A percentile compares a stretch with the other conserved stretches of the same genome.
Evolutionary conservation across 202 grass and related monocot species (phyloP).

Genomic region (Hordeum pubiflorum): DNA sequence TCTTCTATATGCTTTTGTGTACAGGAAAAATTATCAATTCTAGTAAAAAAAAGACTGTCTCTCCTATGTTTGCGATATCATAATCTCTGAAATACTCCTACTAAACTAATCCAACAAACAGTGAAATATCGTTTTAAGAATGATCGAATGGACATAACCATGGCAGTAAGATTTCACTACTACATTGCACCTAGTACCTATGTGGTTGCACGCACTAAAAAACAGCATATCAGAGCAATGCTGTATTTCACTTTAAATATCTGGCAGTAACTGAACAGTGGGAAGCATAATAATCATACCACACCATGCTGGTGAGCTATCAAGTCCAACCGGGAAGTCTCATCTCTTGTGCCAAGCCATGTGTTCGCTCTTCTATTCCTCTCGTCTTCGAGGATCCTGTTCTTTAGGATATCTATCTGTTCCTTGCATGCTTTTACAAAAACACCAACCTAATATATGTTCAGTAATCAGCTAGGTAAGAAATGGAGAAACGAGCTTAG

Average conservation of each 20-base stretch:
- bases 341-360: slow-evolving; percentile 60
- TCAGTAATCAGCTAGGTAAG: slow-evolving; percentile 15
- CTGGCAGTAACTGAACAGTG: neutral
- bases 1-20: neutral
- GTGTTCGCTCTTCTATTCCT: slow-evolving; percentile 46
- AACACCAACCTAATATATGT: slow-evolving; percentile 55
- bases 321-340: slow-evolving; percentile 64
- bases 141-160: neutral
- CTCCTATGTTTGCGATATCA: neutral
- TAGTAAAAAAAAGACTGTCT: neutral
- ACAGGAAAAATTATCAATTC: neutral
- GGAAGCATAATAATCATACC: slow-evolving; percentile 49
- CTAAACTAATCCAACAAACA: neutral
- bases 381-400: slow-evolving; percentile 71
- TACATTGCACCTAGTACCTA: neutral
- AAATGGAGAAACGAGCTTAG: neutral
- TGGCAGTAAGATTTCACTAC: neutral
- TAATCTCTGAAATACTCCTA: neutral
- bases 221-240: neutral
- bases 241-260: neutral
- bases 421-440: slow-evolving; percentile 97
- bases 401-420: slow-evolving; percentile 90
- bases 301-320: slow-evolving; percentile 91
- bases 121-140: neutral
- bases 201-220: neutral